Percentiles rank a stretch among this genome's conserved stretches.
These are phyloP conservation scores for Tylopilus plumbeoviolaceoides DNA, from an alignment of 768 basidiomycete genomes.

Conservation along the genomic window DNA sequence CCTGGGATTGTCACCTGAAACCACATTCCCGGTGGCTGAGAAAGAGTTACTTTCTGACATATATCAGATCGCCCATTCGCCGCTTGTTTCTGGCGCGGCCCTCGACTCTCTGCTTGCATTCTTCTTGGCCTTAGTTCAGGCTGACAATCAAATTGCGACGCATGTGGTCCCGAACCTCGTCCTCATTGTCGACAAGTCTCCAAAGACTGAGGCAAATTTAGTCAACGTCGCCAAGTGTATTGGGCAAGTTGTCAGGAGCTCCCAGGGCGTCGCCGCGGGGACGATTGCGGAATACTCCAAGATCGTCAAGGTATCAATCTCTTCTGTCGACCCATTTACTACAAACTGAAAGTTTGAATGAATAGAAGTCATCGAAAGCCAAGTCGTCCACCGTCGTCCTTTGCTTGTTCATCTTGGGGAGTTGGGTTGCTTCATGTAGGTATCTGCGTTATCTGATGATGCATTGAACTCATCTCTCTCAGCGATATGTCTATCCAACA, in stretches of 20 bases:
- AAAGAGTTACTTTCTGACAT: no score
- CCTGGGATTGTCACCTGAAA: no score
- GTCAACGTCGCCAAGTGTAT: no score
- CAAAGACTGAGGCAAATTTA: slow-evolving; percentile 50
- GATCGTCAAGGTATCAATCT: slow-evolving; percentile 57
- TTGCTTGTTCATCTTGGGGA: slow-evolving; percentile 90
- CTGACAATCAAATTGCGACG: slow-evolving; percentile 78
- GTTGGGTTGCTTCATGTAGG: slow-evolving; percentile 84
- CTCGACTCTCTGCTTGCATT: no score
- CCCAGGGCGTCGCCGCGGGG: slow-evolving; percentile 68
- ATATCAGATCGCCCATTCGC: slow-evolving; percentile 73
- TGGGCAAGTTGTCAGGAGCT: slow-evolving; percentile 75
- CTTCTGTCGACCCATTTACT: neutral
- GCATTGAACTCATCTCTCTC: no score
- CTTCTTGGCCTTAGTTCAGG: slow-evolving; percentile 75
- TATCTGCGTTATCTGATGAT: no score
- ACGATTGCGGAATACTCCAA: slow-evolving; percentile 88
- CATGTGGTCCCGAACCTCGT: no score
- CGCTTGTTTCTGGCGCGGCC: slow-evolving; percentile 68
- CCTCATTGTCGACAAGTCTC: no score
- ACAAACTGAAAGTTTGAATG: slow-evolving; percentile 28
- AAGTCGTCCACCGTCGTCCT: slow-evolving; percentile 70
- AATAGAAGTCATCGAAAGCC: no score
- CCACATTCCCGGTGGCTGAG: no score
- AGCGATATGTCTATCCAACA: no score